Evolutionary conservation across 495 filamentous ascomycete genomes (phyloP).

Genomic region (Neurospora sp.): DNA sequence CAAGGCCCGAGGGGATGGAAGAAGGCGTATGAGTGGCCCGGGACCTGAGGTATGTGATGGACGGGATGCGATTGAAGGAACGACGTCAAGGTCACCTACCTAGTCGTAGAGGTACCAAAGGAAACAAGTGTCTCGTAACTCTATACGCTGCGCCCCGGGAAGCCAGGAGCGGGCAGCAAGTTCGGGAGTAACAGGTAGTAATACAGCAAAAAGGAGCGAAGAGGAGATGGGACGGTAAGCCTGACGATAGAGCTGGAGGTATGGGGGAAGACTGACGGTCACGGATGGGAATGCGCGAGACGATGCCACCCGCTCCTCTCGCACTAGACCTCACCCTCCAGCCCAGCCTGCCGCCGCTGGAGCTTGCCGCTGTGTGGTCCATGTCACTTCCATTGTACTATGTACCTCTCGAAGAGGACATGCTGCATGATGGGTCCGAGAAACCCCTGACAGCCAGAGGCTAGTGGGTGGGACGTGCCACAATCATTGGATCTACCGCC

Average conservation of each 20-base stretch:
- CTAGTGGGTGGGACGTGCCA: not conserved
- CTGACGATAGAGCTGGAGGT: conserved; percentile 23
- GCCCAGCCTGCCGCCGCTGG: not conserved
- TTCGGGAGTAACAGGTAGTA: conserved; percentile 15
- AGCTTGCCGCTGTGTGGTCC: not conserved
- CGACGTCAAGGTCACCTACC: not conserved
- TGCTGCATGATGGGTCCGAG: not conserved
- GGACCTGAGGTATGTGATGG: not conserved
- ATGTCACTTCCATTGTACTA: not conserved
- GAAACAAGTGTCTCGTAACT: conserved; percentile 8
- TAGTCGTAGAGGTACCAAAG: conserved; percentile 11
- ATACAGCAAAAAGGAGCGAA: conserved; percentile 26
- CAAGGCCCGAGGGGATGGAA: not conserved
- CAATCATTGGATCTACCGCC: conserved; percentile 10
- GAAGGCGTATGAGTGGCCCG: not conserved
- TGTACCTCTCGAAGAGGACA: not conserved
- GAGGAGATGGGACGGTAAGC: conserved; percentile 14
- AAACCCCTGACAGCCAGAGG: conserved; percentile 13
- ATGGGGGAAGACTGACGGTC: conserved; percentile 12
- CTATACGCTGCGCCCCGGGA: conserved; percentile 28
- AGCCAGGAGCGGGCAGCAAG: conserved; percentile 29
- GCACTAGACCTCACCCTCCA: not conserved
- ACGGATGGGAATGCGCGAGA: not conserved
- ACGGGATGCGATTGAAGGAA: not conserved
- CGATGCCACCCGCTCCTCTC: not conserved